A percentile compares a stretch with the other conserved stretches of the same genome.
Conservation (phyloP, 2,329 filamentous ascomycete species). For the Chaetomiaceae sp. region DNA sequence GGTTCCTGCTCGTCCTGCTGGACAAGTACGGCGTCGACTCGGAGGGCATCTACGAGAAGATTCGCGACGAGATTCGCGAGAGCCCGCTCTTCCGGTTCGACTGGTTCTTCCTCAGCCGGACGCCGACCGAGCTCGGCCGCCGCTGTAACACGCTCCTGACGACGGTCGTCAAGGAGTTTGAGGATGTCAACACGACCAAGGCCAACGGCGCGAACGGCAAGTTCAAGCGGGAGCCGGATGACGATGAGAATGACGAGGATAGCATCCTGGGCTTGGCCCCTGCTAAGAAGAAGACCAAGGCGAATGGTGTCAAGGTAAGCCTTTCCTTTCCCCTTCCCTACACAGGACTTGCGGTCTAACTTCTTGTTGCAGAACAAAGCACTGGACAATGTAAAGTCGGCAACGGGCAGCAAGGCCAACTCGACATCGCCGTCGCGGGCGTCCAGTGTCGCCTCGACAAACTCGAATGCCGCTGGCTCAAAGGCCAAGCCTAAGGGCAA, state of each 20-base stretch:
- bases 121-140: conserved; percentile 85
- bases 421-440: conserved; percentile 78
- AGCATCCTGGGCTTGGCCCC: conserved; percentile 74
- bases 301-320: conserved; percentile 74
- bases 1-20: conserved; percentile 88
- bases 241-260: conserved; percentile 81
- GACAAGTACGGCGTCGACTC: conserved; percentile 90
- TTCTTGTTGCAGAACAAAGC: conserved; percentile 71
- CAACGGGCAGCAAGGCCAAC: conserved; percentile 63
- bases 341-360: conserved; percentile 4
- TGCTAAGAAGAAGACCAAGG: conserved; percentile 90
- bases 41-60: conserved; percentile 84
- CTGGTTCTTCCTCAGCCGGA: conserved; percentile 97
- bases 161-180: conserved; percentile 92
- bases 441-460: conserved; percentile 78
- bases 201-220: conserved; percentile 55
- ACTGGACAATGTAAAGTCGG: conserved; percentile 78
- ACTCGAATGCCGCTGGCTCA: conserved; percentile 46
- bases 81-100: conserved; percentile 95
- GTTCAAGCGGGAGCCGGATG: conserved; percentile 69
- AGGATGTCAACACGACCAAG: conserved; percentile 55
- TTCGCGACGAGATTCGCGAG: conserved; percentile 95
- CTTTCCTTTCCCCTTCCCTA: conserved; percentile 7
- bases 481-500: conserved; percentile 46
- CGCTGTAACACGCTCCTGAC: conserved; percentile 92